A percentile compares a stretch with the other conserved stretches of the same genome.
Evolutionary conservation across 2,329 filamentous ascomycete species (phyloP).

Genomic region (Fusarium verrucosum): DNA sequence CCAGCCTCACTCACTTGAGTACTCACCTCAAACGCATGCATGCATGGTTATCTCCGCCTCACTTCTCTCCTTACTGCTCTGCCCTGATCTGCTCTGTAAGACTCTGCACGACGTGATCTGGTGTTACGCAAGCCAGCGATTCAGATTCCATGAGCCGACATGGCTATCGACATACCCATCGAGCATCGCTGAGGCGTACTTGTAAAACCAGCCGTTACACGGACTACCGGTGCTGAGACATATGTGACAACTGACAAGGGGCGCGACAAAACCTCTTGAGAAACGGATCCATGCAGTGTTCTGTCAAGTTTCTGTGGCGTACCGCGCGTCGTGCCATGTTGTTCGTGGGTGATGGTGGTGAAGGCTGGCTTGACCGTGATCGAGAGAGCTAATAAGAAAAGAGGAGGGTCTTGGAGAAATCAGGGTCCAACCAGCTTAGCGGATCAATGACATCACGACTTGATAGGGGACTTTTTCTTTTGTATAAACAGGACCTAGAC

Average conservation of each 20-base stretch:
- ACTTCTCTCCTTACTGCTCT: not conserved
- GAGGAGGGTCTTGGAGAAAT: constrained; percentile 9
- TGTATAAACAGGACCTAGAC: not conserved
- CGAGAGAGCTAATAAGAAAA: too few species aligned
- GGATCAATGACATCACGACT: constrained; percentile 33
- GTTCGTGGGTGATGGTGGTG: constrained; percentile 10
- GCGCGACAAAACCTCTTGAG: not conserved
- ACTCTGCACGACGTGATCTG: constrained; percentile 20
- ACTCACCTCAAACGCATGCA: constrained; percentile 13
- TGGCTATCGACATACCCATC: constrained; percentile 29
- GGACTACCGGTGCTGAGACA: constrained; percentile 14
- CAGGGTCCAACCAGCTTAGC: constrained; percentile 23
- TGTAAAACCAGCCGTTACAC: constrained; percentile 13
- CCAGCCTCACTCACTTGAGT: too few species aligned
- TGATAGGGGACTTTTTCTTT: not conserved
- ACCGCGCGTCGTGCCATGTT: not conserved
- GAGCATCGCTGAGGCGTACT: constrained; percentile 14
- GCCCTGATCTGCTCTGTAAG: not conserved
- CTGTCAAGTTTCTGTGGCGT: not conserved
- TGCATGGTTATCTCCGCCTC: constrained; percentile 17
- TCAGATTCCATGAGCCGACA: constrained; percentile 26
- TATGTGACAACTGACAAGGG: too few species aligned
- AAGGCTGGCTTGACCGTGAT: constrained; percentile 8
- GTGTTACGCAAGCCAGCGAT: constrained; percentile 28
- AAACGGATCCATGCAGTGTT: not conserved